Conservation (phyloP, 2,329 filamentous ascomycete species). For the Ceratocystis diversiconidia region DNA sequence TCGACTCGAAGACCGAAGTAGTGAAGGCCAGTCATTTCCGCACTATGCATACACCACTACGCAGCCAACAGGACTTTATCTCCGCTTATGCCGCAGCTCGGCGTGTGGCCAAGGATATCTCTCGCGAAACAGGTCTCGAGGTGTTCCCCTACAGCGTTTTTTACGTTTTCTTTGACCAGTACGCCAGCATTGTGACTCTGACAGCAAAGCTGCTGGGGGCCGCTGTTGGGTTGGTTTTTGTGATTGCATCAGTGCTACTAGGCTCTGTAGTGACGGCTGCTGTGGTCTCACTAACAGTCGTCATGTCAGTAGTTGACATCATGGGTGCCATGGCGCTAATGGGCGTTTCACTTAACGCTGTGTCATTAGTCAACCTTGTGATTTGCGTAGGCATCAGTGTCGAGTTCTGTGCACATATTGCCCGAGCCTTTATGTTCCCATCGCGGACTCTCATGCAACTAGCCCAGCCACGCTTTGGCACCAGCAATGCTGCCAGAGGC, state of each 20-base stretch:
- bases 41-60: slow-evolving; percentile 72
- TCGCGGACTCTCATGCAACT: slow-evolving; percentile 62
- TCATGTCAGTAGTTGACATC: slow-evolving; percentile 89
- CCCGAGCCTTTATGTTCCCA: slow-evolving; percentile 90
- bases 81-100: slow-evolving; percentile 76
- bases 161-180: slow-evolving; percentile 99
- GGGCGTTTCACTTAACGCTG: slow-evolving; percentile 81
- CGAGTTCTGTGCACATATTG: slow-evolving; percentile 95
- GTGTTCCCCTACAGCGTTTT: slow-evolving; percentile 96
- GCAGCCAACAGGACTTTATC: slow-evolving; percentile 86
- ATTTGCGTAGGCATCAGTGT: slow-evolving; percentile 95
- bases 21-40: slow-evolving; percentile 83
- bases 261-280: slow-evolving; percentile 71
- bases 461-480: slow-evolving; percentile 19
- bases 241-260: slow-evolving; percentile 64
- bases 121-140: slow-evolving; percentile 54
- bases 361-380: slow-evolving; percentile 88
- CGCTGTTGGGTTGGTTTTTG: slow-evolving; percentile 71
- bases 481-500: slow-evolving; percentile 58
- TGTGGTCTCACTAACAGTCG: slow-evolving; percentile 71
- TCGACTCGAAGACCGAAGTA: slow-evolving; percentile 51
- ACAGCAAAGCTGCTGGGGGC: slow-evolving; percentile 68
- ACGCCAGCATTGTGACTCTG: slow-evolving; percentile 67
- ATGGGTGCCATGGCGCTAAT: slow-evolving; percentile 88
- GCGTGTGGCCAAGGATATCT: slow-evolving; percentile 69